Evolutionary conservation across 1,139 yeast genomes (phyloP), one percentile per base, ranked within the genome.

Genomic region (Debaryomyces sp.): DNA sequence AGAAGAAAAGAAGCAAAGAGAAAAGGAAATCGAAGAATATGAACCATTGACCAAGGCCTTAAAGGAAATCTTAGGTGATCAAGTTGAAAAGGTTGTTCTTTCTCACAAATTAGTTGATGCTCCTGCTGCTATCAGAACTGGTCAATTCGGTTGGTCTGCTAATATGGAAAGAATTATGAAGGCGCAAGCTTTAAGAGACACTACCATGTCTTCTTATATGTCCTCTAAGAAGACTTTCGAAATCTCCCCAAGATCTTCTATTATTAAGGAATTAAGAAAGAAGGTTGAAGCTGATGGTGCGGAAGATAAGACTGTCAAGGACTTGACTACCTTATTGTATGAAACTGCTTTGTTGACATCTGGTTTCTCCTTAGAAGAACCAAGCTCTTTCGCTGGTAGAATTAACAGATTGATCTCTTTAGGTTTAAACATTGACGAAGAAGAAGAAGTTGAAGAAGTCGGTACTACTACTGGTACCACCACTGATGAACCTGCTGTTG

Each of bases 81-180:
- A 90, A 80, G 99, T 94, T 67, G 99, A 95, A 83, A 95, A 95
- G 83, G 99, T 95, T 77, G 92, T 92, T 70, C 97, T 95, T 61
- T 92, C 99, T 59, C 95, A 92, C 82, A 91, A 90, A 80, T 86
- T 95, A 70, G 91, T 91, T 64, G 98, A 92, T 68, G 95, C 99
- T 51, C 99, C 99, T 75, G 99, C 99, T 74, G 99, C 99, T 64
- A 92, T 94, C 72, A 91, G 98, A 85, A 94, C 99, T 62, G 98
- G 97, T 65, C 99, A 94, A 82, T 94, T 94, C 75, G 99, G 99
- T 73, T 94, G 99, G 99, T 94, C 99, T 62, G 99, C 99, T 67
- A 94, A 94, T 84, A 95, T 95, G 99, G 99, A 94, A 82, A 94
- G 99, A 87, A 94, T 94, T 83, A 95, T 94, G 99, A 94, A 94